Evolutionary conservation across 371 early-diverging fungal genomes (phyloP).

Genomic region (Haplosporangium sp.): DNA sequence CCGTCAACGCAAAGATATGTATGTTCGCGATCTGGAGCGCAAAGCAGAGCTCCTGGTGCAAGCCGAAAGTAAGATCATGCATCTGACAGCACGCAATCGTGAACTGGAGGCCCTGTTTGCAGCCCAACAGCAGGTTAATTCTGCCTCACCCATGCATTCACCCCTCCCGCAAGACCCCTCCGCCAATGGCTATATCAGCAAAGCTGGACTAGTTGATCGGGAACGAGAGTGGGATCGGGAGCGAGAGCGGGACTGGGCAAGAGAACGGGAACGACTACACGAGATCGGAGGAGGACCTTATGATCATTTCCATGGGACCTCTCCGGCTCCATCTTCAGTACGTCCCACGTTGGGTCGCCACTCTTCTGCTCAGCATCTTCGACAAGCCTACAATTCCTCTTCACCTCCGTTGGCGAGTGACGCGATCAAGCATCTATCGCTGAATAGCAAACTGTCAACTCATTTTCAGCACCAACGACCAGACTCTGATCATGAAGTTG

Average conservation of each 20-base stretch:
- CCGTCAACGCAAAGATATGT: slow-evolving; percentile 77
- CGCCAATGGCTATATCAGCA: too few species aligned
- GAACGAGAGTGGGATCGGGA: slow-evolving; percentile 26
- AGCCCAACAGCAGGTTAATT: slow-evolving; percentile 4
- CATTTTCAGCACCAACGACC: slow-evolving; percentile 12
- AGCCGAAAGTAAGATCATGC: slow-evolving; percentile 61
- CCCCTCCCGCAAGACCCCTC: slow-evolving; percentile 25
- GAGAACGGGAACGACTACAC: slow-evolving; percentile 17
- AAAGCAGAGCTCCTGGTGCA: slow-evolving; percentile 59
- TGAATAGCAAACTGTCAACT: slow-evolving; percentile 19
- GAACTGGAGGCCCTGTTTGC: slow-evolving; percentile 37
- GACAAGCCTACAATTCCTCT: slow-evolving; percentile 36
- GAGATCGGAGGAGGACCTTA: slow-evolving; percentile 7
- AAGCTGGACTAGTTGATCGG: too few species aligned
- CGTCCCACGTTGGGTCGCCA: slow-evolving; percentile 39
- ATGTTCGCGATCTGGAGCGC: slow-evolving; percentile 74
- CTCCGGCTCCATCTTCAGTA: slow-evolving; percentile 10
- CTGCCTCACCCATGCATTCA: slow-evolving; percentile 10
- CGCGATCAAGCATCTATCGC: slow-evolving; percentile 28
- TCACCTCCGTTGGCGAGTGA: slow-evolving; percentile 35
- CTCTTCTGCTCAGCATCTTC: slow-evolving; percentile 38
- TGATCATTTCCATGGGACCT: slow-evolving; percentile 25
- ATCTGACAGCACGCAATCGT: slow-evolving; percentile 56
- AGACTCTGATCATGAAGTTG: slow-evolving; percentile 37
- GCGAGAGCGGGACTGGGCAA: slow-evolving; percentile 30